These are phyloP conservation scores for Thuidium tamariscinum DNA, from an alignment of 225 moss, liverwort and hornwort species.

Conservation along the genomic window DNA sequence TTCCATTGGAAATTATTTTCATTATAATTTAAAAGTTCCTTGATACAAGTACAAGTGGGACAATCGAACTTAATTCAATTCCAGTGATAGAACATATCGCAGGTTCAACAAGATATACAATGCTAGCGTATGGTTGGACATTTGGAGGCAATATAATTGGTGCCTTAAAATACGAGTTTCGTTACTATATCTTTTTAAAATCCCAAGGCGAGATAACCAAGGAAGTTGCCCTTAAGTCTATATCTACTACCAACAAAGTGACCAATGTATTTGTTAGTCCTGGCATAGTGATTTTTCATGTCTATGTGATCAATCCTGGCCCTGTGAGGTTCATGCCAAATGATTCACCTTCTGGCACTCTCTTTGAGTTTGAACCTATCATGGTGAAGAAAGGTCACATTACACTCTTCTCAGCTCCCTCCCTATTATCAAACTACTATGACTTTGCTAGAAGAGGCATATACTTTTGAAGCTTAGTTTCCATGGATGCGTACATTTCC, in stretches of 20 bases:
- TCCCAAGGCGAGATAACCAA: neutral
- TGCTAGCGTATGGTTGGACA: constrained; percentile 45
- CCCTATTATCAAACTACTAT: constrained; percentile 13
- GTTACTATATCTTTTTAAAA: constrained; percentile 7
- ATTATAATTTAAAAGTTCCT: neutral
- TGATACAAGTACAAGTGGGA: constrained; percentile 11
- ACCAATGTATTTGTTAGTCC: constrained; percentile 4
- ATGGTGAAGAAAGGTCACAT: constrained; percentile 17
- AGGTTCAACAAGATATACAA: constrained; percentile 22
- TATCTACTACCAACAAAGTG: constrained; percentile 17
- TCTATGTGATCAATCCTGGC: constrained; percentile 35
- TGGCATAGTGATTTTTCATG: constrained; percentile 22
- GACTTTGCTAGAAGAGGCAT: constrained; percentile 23
- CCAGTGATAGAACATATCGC: constrained; percentile 12
- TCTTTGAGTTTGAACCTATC: constrained; percentile 31
- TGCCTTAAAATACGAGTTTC: constrained; percentile 35
- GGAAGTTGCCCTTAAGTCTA: constrained; percentile 18
- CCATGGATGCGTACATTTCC: constrained; percentile 24
- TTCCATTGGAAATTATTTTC: too few relatives aligned
- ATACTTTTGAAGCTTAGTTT: constrained; percentile 20
- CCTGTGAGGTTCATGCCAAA: constrained; percentile 27
- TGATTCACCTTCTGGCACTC: constrained; percentile 30
- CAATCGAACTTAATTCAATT: neutral
- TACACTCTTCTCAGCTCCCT: neutral
- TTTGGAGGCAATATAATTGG: constrained; percentile 18